Conservation (phyloP, 2,329 filamentous ascomycete species). For the Akanthomyces dipterigenus region DNA sequence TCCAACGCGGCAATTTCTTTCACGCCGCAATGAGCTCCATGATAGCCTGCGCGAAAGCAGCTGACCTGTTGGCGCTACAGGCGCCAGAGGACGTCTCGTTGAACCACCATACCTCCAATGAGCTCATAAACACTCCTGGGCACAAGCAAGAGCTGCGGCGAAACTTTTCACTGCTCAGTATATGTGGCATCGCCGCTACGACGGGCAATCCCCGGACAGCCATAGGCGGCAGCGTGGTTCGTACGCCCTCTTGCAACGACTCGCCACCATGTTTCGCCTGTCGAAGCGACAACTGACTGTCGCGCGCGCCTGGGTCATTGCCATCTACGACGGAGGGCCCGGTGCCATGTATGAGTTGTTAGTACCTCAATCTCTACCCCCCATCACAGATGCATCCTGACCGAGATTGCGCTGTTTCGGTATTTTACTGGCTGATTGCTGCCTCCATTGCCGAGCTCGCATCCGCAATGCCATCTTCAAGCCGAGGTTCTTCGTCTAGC, state of each 20-base stretch:
- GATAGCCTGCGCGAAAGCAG: not conserved
- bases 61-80: not conserved
- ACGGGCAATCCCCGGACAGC: slow-evolving; percentile 16
- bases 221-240: slow-evolving; percentile 14
- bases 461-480: slow-evolving; percentile 54
- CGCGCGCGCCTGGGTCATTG: slow-evolving; percentile 22
- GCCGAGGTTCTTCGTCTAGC: slow-evolving; percentile 26
- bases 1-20: no score
- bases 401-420: slow-evolving; percentile 23
- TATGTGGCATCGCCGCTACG: slow-evolving; percentile 14
- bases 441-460: slow-evolving; percentile 55
- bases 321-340: slow-evolving; percentile 55
- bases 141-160: slow-evolving; percentile 16
- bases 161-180: slow-evolving; percentile 14
- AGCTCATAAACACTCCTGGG: slow-evolving; percentile 12
- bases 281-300: not conserved
- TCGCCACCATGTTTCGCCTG: not conserved
- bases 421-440: slow-evolving; percentile 52
- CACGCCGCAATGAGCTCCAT: not conserved
- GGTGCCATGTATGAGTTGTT: slow-evolving; percentile 57
- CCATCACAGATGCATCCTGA: not conserved
- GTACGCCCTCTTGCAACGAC: not conserved
- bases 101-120: not conserved
- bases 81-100: not conserved
- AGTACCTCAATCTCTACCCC: not conserved